A percentile compares a stretch with the other conserved stretches of the same genome.
These are phyloP conservation scores for Colletotrichum sp. DNA, from an alignment of 2,329 filamentous ascomycete genomes.

Conservation along the genomic window DNA sequence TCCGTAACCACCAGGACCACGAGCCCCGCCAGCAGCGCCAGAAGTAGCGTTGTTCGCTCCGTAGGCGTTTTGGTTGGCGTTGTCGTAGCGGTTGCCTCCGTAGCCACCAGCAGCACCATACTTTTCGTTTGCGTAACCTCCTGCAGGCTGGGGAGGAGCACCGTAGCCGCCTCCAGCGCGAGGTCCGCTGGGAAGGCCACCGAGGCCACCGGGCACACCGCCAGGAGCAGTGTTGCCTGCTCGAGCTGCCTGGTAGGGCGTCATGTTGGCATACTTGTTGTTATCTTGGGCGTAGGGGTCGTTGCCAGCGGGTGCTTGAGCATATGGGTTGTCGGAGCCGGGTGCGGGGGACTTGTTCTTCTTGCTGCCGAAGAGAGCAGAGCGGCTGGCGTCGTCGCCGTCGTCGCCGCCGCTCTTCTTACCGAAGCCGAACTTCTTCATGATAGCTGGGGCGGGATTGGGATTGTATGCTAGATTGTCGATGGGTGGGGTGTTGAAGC, in stretches of 20 bases:
- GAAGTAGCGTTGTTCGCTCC: too few relatives aligned
- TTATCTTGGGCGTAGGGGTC: slow-evolving; percentile 60
- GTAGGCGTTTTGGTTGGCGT: slow-evolving; percentile 30
- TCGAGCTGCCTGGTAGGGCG: slow-evolving; percentile 32
- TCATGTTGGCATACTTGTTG: slow-evolving; percentile 47
- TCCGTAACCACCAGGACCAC: slow-evolving; percentile 65
- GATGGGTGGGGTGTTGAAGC: background rate
- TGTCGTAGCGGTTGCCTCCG: slow-evolving; percentile 58
- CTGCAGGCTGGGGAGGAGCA: slow-evolving; percentile 30
- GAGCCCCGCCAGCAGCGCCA: slow-evolving; percentile 33
- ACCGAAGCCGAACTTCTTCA: slow-evolving; percentile 67
- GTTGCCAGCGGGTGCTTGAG: slow-evolving; percentile 47
- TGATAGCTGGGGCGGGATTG: slow-evolving; percentile 31
- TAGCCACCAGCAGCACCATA: slow-evolving; percentile 59
- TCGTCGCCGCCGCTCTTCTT: slow-evolving; percentile 63
- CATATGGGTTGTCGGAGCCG: slow-evolving; percentile 61
- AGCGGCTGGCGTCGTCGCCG: slow-evolving; percentile 53
- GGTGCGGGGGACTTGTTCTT: slow-evolving; percentile 55
- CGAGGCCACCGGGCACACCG: slow-evolving; percentile 35
- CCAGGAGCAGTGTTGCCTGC: slow-evolving; percentile 31
- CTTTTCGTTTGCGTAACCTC: slow-evolving; percentile 58
- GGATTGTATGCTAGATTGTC: background rate
- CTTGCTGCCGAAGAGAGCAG: slow-evolving; percentile 60
- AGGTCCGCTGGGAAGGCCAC: slow-evolving; percentile 40
- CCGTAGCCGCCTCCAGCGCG: slow-evolving; percentile 29